These are phyloP conservation scores for Ilex paraguariensis DNA, from an alignment of 305 asterid genomes.

Conservation along the genomic window DNA sequence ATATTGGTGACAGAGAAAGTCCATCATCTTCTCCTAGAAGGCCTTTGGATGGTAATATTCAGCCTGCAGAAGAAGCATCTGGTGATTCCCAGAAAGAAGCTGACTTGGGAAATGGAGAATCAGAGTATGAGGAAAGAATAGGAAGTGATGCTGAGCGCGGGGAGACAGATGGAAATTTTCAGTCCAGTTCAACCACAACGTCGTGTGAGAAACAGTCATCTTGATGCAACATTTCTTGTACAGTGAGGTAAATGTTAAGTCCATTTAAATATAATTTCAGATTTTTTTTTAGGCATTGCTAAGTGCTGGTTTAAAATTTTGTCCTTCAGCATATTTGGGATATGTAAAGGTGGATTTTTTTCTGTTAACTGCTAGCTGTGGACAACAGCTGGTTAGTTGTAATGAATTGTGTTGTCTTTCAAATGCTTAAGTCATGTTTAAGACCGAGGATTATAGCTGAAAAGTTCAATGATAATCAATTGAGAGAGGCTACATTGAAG, in stretches of 20 bases:
- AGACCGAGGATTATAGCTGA: too few species aligned
- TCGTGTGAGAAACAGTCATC: conserved; percentile 29
- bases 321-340: conserved; percentile 32
- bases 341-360: conserved; percentile 37
- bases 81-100: conserved; percentile 18
- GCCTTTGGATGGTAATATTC: conserved; percentile 26
- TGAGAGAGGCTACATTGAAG: too few species aligned
- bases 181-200: conserved; percentile 26
- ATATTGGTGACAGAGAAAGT: conserved; percentile 19
- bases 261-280: conserved; percentile 25
- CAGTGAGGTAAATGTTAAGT: conserved; percentile 56
- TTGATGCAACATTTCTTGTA: conserved; percentile 31
- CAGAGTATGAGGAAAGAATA: conserved; percentile 22
- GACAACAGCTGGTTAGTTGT: conserved; percentile 11
- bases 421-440: too few species aligned
- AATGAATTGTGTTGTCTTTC: conserved; percentile 1
- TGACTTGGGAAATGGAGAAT: conserved; percentile 15
- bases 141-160: conserved; percentile 25
- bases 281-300: conserved; percentile 35
- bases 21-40: conserved; percentile 28
- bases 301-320: conserved; percentile 34
- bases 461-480: too few species aligned
- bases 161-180: conserved; percentile 34
- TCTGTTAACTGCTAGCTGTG: conserved; percentile 9
- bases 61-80: conserved; percentile 27